Conservation (phyloP, 371 early-diverging fungal species). For the Phascolomyces articulosus region DNA sequence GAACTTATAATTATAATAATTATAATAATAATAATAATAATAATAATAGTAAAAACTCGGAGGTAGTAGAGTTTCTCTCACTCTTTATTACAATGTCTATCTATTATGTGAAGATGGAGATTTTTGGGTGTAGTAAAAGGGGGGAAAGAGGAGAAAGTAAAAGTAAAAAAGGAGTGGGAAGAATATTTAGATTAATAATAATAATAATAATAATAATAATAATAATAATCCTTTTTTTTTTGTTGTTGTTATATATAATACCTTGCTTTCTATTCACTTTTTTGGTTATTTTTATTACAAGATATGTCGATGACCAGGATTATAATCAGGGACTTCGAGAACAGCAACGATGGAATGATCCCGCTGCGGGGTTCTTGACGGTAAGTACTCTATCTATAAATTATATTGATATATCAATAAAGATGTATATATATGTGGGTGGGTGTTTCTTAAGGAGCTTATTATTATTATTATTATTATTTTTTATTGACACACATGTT, state of each 20-base stretch:
- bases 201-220: too few species aligned
- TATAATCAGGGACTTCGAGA: slow-evolving; percentile 65
- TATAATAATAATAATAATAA: too few species aligned
- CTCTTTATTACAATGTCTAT: neutral
- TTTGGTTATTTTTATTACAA: slow-evolving; percentile 13
- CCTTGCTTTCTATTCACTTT: too few species aligned
- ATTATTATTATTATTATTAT: neutral
- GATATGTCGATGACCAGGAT: slow-evolving; percentile 68
- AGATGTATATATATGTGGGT: neutral
- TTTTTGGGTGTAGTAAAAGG: too few species aligned
- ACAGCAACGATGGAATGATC: slow-evolving; percentile 69
- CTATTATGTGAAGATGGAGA: too few species aligned
- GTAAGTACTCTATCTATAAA: slow-evolving; percentile 47
- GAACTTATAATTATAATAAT: too few species aligned
- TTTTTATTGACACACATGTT: slow-evolving; percentile 6
- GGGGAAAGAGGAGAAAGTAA: neutral
- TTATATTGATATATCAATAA: neutral
- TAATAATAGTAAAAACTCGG: neutral
- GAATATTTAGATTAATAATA: too few species aligned
- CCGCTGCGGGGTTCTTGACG: slow-evolving; percentile 66
- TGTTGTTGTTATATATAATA: neutral
- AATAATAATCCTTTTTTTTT: neutral
- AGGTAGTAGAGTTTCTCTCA: neutral
- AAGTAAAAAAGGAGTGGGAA: too few species aligned
- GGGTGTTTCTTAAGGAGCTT: neutral